Evolutionary conservation across 2,329 filamentous ascomycete genomes (phyloP), one percentile per base, ranked within the genome.

Genomic region (Botrytis byssoidea): DNA sequence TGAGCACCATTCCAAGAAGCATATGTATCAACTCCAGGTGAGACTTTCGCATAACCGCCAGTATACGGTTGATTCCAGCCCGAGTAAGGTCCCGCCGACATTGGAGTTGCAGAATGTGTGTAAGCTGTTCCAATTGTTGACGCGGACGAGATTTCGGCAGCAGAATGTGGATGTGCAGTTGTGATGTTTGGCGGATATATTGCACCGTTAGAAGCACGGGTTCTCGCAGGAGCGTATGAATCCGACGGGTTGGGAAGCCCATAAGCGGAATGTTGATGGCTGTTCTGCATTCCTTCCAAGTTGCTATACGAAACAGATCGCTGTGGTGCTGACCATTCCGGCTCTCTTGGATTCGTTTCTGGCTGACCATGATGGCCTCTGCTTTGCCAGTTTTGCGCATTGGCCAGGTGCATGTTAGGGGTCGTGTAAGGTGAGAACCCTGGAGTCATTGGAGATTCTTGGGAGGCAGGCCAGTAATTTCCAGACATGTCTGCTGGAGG

Each of bases 361-460:
- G 78, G 57, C 16, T 78, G 77, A 57, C 76, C 69, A 40, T 81
- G 80, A 51, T 77, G 68, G 25, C 77, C 76, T 61, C 77, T 71
- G 46, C 73, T 68, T 44, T 79, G 75, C 81, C 81, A 82, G 72
- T 76, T 79, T 59, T 79, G 78, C 10, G 75, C 71, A n/a, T 77
- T 77, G 29, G 77, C 75, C 42, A 78, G 76, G 55, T 79, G 79
- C 48, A 80, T 70, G 60, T 84, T 83, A 35, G 84, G 82, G 9
- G 83, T 42, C 4, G 42, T 82, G 77, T 87, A 89, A 2, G 86
- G 83, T 8, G 86, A 85, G 74, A 86, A 87, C 4, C 84, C 85
- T 0, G 86, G 83, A 5, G 85, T 85, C 48, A 88, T 82, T 16
- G 87, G 84, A 12, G 87, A 85, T 59, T 87, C 86, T 60, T 85